Conservation (phyloP, 139 green algal genomes). For the Volvox reticuliferus region DNA sequence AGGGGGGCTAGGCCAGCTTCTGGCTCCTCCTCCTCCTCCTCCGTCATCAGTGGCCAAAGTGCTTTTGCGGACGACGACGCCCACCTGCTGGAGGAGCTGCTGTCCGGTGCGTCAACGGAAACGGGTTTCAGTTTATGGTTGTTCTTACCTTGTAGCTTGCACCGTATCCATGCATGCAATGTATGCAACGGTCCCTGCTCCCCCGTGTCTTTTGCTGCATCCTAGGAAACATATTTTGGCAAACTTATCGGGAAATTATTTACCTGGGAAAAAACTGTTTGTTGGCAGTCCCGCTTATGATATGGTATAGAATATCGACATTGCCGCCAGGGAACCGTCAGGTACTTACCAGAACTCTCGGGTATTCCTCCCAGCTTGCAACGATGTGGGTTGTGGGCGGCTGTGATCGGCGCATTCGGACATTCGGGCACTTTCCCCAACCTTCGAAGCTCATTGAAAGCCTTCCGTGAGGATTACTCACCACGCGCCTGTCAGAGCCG, state of each 20-base stretch:
- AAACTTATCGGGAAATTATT: neutral
- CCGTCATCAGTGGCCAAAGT: neutral
- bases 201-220: neutral
- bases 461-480: too few species aligned
- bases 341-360: too few species aligned
- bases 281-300: too few species aligned
- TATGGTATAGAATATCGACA: too few species aligned
- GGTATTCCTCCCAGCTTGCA: too few species aligned
- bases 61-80: neutral
- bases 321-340: too few species aligned
- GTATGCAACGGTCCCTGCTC: neutral
- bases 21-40: too few species aligned
- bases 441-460: too few species aligned
- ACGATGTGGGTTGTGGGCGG: too few species aligned
- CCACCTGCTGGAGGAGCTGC: slow-evolving; percentile 30
- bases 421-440: too few species aligned
- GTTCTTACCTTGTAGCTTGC: neutral
- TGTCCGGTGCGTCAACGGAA: neutral
- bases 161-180: neutral
- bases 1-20: neutral
- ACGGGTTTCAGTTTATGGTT: neutral
- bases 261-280: neutral
- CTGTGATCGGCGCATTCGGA: too few species aligned
- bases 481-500: too few species aligned
- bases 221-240: neutral